A percentile compares a stretch with the other conserved stretches of the same genome.
Evolutionary conservation across 2,329 filamentous ascomycete genomes (phyloP).

Genomic region (Triangularia setosa): DNA sequence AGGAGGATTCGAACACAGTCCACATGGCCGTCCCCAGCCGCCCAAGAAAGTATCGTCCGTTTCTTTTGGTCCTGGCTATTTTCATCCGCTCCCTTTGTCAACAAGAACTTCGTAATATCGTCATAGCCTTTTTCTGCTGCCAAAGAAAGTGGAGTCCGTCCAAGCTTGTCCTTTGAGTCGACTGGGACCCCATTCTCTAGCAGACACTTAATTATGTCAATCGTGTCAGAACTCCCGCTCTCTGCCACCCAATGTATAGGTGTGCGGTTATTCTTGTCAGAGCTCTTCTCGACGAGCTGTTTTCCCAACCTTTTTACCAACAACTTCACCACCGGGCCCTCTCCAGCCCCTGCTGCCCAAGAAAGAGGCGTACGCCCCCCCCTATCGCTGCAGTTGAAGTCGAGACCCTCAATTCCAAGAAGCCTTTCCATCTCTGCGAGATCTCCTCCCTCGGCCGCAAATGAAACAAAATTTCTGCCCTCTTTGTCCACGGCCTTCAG

Average conservation of each 20-base stretch:
- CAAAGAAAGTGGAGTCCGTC: neutral
- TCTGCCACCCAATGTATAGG: neutral
- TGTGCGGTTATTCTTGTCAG: neutral
- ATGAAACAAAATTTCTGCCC: neutral
- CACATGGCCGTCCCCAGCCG: neutral
- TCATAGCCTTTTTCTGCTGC: neutral
- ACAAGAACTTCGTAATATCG: neutral
- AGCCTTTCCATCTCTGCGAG: neutral
- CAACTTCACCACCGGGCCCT: too few species aligned
- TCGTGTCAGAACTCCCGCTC: neutral
- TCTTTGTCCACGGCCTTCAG: neutral
- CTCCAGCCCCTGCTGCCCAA: too few species aligned
- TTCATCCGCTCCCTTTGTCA: neutral
- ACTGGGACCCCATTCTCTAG: neutral
- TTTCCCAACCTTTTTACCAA: too few species aligned
- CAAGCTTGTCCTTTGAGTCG: neutral
- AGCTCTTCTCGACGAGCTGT: too few species aligned
- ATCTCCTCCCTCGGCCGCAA: neutral
- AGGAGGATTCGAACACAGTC: neutral
- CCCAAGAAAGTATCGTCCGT: neutral
- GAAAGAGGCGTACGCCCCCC: too few species aligned
- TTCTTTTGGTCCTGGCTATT: neutral
- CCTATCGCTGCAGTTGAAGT: neutral
- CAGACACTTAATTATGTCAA: neutral
- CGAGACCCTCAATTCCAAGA: neutral